Evolutionary conservation across 768 basidiomycete genomes (phyloP).

Genomic region (Tricholoma saponaceum): DNA sequence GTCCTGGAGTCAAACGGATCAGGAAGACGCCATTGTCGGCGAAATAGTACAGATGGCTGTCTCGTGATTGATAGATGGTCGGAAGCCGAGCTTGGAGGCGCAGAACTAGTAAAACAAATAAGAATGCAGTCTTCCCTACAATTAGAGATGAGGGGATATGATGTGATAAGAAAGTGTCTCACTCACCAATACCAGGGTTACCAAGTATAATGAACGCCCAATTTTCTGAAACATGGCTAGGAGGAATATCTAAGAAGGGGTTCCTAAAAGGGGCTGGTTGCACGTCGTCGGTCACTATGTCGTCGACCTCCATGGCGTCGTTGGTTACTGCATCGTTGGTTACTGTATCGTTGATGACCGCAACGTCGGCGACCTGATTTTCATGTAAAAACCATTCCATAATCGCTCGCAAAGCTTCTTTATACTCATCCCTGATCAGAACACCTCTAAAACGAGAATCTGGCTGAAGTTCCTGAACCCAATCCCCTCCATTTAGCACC

Average conservation of each 20-base stretch:
- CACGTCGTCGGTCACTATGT: not conserved
- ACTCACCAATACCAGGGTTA: slow-evolving; percentile 13
- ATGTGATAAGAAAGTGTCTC: slow-evolving; percentile 6
- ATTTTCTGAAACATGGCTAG: slow-evolving; percentile 9
- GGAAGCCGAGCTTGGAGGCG: slow-evolving; percentile 10
- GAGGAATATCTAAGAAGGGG: slow-evolving; percentile 4
- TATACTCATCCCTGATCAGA: slow-evolving; percentile 13
- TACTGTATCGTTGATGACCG: slow-evolving; percentile 8
- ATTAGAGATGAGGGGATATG: slow-evolving; percentile 4
- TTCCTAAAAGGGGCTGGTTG: slow-evolving; percentile 5
- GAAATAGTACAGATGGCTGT: slow-evolving; percentile 10
- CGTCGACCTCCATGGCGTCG: slow-evolving; percentile 11
- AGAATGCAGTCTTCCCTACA: not conserved
- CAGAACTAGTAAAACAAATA: slow-evolving; percentile 10
- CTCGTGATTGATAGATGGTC: slow-evolving; percentile 13
- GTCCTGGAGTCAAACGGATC: slow-evolving; percentile 5
- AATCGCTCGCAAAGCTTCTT: slow-evolving; percentile 6
- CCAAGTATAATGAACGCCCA: slow-evolving; percentile 11
- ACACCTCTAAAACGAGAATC: slow-evolving; percentile 10
- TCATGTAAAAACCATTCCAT: slow-evolving; percentile 6
- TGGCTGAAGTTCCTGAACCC: slow-evolving; percentile 11
- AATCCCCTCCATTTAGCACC: slow-evolving; percentile 6
- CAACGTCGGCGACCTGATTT: slow-evolving; percentile 7
- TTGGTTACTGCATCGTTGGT: not conserved
- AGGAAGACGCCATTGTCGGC: slow-evolving; percentile 9